Percentiles rank a stretch among this genome's conserved stretches.
Evolutionary conservation across 805 yeast genomes (phyloP).

Genomic region (Candida coquimbonensis): DNA sequence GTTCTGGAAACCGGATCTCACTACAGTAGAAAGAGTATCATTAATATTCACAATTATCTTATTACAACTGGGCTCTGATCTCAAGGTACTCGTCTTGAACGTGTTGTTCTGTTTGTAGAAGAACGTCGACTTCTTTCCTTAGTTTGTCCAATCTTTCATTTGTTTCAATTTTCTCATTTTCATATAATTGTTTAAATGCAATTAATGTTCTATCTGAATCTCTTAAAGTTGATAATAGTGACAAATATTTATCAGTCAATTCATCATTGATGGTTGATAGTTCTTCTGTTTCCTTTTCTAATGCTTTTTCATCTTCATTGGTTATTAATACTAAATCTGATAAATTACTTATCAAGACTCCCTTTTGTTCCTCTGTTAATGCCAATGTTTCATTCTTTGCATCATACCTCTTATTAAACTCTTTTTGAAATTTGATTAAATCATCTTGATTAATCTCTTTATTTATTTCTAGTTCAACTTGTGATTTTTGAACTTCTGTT

Average conservation of each 20-base stretch:
- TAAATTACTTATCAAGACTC: neutral
- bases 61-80: conserved; percentile 1
- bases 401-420: neutral
- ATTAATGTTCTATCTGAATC: conserved; percentile 17
- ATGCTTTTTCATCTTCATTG: conserved; percentile 13
- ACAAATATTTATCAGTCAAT: conserved; percentile 8
- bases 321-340: conserved; percentile 2
- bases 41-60: neutral
- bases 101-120: conserved; percentile 18
- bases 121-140: conserved; percentile 18
- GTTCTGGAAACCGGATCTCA: neutral
- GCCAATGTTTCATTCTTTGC: neutral
- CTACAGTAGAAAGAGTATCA: too few species aligned
- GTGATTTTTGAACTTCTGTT: conserved; percentile 8
- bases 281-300: conserved; percentile 9
- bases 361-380: neutral
- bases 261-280: conserved; percentile 8
- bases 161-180: conserved; percentile 10
- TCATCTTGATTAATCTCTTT: conserved; percentile 6
- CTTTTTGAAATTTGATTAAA: conserved; percentile 6
- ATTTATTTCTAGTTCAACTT: conserved; percentile 9
- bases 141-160: conserved; percentile 10
- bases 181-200: conserved; percentile 17
- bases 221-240: conserved; percentile 10
- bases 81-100: conserved; percentile 18